Base-by-base conservation (phyloP, 106 monocot genomes). In the Phalaenopsis aphrodite region DNA sequence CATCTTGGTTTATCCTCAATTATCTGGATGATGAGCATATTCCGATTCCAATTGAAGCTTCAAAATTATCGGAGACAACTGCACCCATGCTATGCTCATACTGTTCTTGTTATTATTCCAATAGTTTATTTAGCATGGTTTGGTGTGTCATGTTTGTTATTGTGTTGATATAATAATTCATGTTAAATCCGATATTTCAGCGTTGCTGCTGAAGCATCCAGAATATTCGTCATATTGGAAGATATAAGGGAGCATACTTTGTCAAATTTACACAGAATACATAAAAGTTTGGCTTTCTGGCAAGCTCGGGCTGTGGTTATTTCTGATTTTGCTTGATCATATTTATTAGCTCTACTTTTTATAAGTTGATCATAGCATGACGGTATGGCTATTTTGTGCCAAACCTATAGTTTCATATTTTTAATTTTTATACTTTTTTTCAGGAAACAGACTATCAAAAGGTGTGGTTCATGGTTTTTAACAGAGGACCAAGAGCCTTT, bases 261-360 rank as follows among this genome's bases (percentile, higher is more conserved):
- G 39, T 87, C 82, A 66, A 90, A 80, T 83, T 82, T 97, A 82
- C 97, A 92, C 77, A 58, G 42, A 64, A 84, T 94, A 49, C 92
- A 92, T 52, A 97, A 92, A 81, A 97, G 86, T 69, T 77, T 98
- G 84, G 72, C 85, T 16, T 98, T 94, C 84, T 98, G 97, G 94
- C 88, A 92, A 64, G 86, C 88, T 48, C 83, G 87, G 45, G 88
- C 90, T 18, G 94, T 92, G 97, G 97, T 98, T 66, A 42, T 77
- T 77, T 36, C 18, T 75, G 75, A 30, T 65, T 48, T 56, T 42
- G 36, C 1, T 16, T 69, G 14, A 15, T 55, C 38, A 52, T 79
- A 52, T 75, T 30, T 46, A 57, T 48, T 7, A 43, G 48, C 49
- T 75, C 23, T 42, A n/a, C 43, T 49, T 74, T n/a, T 15, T 74